Evolutionary conservation across 2,329 filamentous ascomycete species (phyloP).

Genomic region (Exophiala oligosperma): DNA sequence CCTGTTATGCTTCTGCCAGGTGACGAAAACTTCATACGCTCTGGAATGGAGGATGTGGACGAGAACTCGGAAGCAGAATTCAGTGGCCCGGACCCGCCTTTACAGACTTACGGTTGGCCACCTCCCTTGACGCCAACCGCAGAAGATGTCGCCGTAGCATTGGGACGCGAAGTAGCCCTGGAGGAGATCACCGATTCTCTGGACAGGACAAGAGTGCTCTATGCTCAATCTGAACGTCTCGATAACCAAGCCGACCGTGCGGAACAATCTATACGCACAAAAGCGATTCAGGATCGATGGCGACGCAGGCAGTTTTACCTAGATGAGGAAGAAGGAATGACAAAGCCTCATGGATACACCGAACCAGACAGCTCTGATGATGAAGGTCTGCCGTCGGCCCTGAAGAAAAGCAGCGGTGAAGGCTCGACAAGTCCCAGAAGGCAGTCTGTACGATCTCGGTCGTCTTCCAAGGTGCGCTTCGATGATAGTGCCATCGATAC

Average conservation of each 20-base stretch:
- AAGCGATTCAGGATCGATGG: slow-evolving; percentile 69
- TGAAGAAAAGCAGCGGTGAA: slow-evolving; percentile 7
- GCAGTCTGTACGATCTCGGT: slow-evolving; percentile 61
- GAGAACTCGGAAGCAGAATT: slow-evolving; percentile 20
- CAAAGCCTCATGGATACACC: slow-evolving; percentile 62
- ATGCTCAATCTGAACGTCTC: slow-evolving; percentile 40
- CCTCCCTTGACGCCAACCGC: slow-evolving; percentile 15
- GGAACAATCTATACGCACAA: slow-evolving; percentile 37
- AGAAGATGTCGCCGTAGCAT: slow-evolving; percentile 43
- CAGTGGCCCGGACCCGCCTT: slow-evolving; percentile 17
- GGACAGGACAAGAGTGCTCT: slow-evolving; percentile 42
- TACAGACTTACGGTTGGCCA: slow-evolving; percentile 26
- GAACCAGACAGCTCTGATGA: slow-evolving; percentile 41
- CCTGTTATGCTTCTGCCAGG: slow-evolving; percentile 17
- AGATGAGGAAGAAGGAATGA: slow-evolving; percentile 77
- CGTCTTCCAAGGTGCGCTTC: slow-evolving; percentile 77
- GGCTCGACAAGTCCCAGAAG: slow-evolving; percentile 28
- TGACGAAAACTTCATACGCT: slow-evolving; percentile 12
- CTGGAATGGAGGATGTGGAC: slow-evolving; percentile 17
- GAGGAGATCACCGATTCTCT: slow-evolving; percentile 45
- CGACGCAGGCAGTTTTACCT: slow-evolving; percentile 76
- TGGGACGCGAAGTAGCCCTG: slow-evolving; percentile 42
- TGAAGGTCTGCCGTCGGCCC: slow-evolving; percentile 33
- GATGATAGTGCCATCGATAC: slow-evolving; percentile 66
- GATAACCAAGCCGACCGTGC: slow-evolving; percentile 40